Evolutionary conservation across 2,329 filamentous ascomycete species (phyloP), one percentile per base, ranked within the genome.

Genomic region (Tolypocladium amazonense): DNA sequence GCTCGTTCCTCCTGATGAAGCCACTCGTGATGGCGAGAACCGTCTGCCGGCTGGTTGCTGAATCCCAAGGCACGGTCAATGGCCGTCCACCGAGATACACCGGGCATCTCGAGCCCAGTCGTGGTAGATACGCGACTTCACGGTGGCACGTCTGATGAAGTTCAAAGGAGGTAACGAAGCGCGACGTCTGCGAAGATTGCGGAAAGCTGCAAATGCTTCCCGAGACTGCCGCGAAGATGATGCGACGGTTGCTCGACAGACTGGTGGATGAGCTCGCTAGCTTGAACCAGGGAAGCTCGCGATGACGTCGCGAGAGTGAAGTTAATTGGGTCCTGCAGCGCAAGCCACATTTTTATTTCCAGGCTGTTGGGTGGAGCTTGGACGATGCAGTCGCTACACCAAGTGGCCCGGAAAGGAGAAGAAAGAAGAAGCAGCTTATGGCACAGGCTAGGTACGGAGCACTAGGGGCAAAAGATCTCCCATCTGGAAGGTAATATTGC

Each of bases 1-100:
- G 77, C 73, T 63, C 72, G 72, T 61, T 77, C 75, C 56, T 79
- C 76, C 62, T 79, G 75, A 27, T 74, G 73, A 55, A 77, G 66
- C 66, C 75, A 75, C 33, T 71, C 70, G 57, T 72, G 73, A 14
- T 67, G 69, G 37, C 62, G 54, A 41, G 57, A 60, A 41, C 65
- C 59, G 60, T 61, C 38, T 8, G 50, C 58, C 20, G 65, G 18
- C 62, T 64, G 58, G 67, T 61, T 41, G 20, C 58, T 57, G 38
- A 65, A 63, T 59, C 67, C 66, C 53, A 75, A 66, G 53, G 72
- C 59, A 56, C 67, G 65, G 62, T 70, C 72, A 63, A 71, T 61
- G 53, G 67, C 68, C 30, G 61, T 64, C 72, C 71, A 73, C 57
- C 66, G 63, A 5, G 65, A 61, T 12, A 65, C 38, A 61, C 65